Evolutionary conservation across 2,329 filamentous ascomycete species (phyloP).

Genomic region (Penicillium vulpinum): DNA sequence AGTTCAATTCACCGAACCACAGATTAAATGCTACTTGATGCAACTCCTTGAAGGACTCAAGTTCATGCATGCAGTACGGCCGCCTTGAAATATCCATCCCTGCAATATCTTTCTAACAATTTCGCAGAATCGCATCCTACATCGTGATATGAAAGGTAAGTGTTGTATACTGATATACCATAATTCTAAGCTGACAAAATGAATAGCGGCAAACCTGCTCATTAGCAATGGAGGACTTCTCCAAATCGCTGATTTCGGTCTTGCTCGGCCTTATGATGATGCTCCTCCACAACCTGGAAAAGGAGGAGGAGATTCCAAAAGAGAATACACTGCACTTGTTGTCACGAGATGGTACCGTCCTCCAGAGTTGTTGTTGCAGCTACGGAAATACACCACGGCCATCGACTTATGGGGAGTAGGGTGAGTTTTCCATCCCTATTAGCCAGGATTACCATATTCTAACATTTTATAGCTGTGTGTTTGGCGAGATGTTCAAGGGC

Average conservation of each 20-base stretch:
- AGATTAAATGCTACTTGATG: conserved; percentile 97
- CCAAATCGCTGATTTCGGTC: conserved; percentile 95
- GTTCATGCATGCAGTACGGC: conserved; percentile 75
- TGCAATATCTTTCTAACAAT: conserved; percentile 5
- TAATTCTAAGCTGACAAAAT: conserved; percentile 5
- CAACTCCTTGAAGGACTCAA: conserved; percentile 86
- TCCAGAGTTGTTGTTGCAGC: conserved; percentile 83
- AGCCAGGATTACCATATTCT: not conserved
- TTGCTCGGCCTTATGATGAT: conserved; percentile 91
- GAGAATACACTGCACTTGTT: conserved; percentile 95
- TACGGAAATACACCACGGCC: conserved; percentile 91
- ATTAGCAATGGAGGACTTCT: conserved; percentile 93
- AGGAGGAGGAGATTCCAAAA: conserved; percentile 78
- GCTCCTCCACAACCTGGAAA: conserved; percentile 71
- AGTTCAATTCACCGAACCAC: conserved; percentile 80
- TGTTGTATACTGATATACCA: not conserved
- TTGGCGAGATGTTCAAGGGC: conserved; percentile 94
- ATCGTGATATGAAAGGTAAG: conserved; percentile 87
- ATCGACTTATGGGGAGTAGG: conserved; percentile 99
- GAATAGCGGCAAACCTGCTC: conserved; percentile 79
- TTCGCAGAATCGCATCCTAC: conserved; percentile 70
- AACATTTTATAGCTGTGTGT: conserved; percentile 70
- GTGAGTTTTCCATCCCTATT: conserved; percentile 51
- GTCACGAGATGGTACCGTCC: conserved; percentile 97
- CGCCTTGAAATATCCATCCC: not conserved